Conservation (phyloP, 2,329 filamentous ascomycete species). For the Cladophialophora chaetospira region DNA sequence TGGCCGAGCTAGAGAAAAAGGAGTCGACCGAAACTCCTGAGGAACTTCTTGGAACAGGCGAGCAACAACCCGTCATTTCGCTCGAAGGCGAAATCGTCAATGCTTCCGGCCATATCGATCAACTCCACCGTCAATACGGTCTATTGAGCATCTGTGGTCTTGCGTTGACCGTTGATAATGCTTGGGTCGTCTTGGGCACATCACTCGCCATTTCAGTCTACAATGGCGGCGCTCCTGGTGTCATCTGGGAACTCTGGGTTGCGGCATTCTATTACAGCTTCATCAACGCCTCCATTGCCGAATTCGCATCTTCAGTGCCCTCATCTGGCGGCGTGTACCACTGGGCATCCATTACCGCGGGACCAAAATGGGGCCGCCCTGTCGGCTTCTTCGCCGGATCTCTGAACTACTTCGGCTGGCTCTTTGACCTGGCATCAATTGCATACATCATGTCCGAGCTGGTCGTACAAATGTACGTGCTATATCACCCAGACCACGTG, state of each 20-base stretch:
- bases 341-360: constrained; percentile 62
- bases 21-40: background rate
- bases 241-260: constrained; percentile 56
- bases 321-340: constrained; percentile 63
- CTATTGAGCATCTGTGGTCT: constrained; percentile 54
- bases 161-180: constrained; percentile 64
- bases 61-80: constrained; percentile 8
- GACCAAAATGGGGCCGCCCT: constrained; percentile 54
- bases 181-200: constrained; percentile 65
- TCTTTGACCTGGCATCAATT: constrained; percentile 48
- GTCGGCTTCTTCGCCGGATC: constrained; percentile 52
- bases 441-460: constrained; percentile 60
- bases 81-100: constrained; percentile 47
- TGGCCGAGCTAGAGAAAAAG: constrained; percentile 3
- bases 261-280: constrained; percentile 56
- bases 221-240: constrained; percentile 63
- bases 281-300: constrained; percentile 61
- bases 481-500: constrained; percentile 53
- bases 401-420: constrained; percentile 55
- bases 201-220: constrained; percentile 42
- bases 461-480: constrained; percentile 61
- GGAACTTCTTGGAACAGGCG: background rate
- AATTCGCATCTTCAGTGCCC: constrained; percentile 62
- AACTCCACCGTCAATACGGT: constrained; percentile 60
- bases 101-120: constrained; percentile 64